Evolutionary conservation across 2,329 filamentous ascomycete species (phyloP), one percentile per base, ranked within the genome.

Genomic region (Colletotrichum godetiae): DNA sequence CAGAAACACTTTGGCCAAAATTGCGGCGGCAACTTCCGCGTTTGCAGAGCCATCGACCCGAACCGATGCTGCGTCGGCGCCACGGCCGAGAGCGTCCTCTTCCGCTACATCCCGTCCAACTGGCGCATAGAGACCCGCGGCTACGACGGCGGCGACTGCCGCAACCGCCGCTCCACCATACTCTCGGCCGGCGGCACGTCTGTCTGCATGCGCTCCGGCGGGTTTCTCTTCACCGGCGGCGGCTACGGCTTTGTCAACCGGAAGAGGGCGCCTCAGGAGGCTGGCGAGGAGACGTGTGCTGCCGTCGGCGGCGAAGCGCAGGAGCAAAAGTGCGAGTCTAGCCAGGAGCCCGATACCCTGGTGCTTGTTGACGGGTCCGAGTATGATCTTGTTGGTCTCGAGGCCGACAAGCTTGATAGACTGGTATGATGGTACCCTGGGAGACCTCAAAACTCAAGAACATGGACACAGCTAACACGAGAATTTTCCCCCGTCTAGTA

Each of bases 21-120:
- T 8, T 49, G 42, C 42, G 42, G 42, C 19, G 42, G 42, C 19
- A 49, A 49, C 19, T 49, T 49, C 42, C 42, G 42, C 42, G 42
- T 49, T 19, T 49, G 42, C 42, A n/a, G 42, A 22, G 42, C 3
- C 8, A n/a, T 49, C 19, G 4, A 49, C 42, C 42, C 42, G 19
- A 49, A 49, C 42, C 3, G 3, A 8, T 49, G 55, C 55, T 57
- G 55, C 55, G 13, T 8, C 55, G 55, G 55, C 55, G 55, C 24
- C 55, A 57, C 55, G 13, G 55, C 55, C 55, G 29, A 27, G 55
- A 57, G 55, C 55, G 3, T 57, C 55, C 55, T 31, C 55, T 57
- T 57, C 55, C 55, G 55, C 55, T 57, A 57, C 55, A 57, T 57
- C 24, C 55, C 55, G 11, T 57, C 55, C 55, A 57, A 57, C 24